A percentile compares a stretch with the other conserved stretches of the same genome.
Evolutionary conservation across 2,329 filamentous ascomycete genomes (phyloP).

Genomic region (Scedosporium minutisporum): DNA sequence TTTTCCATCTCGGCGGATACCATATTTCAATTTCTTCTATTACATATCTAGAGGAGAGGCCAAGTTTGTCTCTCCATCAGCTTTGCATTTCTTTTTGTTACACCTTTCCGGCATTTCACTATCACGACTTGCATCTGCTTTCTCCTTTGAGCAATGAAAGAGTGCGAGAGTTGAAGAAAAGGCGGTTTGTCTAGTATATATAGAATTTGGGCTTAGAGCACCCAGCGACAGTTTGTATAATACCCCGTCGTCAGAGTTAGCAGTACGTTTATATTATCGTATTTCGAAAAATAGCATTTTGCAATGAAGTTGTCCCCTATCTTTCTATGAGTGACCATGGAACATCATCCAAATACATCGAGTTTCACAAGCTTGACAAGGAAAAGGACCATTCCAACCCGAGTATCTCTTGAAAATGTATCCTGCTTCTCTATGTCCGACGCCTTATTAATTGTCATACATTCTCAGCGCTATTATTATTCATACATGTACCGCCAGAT

Average conservation of each 20-base stretch:
- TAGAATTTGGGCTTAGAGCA: neutral
- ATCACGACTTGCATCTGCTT: no score
- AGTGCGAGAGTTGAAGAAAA: neutral
- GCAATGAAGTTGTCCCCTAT: no score
- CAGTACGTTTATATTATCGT: neutral
- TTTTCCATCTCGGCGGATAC: neutral
- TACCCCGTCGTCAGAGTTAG: neutral
- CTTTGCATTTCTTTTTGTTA: neutral
- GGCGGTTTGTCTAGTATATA: neutral
- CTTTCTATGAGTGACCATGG: no score
- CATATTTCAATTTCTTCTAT: neutral
- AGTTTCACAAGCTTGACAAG: no score
- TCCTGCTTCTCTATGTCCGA: no score
- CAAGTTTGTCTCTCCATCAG: neutral
- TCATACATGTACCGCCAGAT: no score
- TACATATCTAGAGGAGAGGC: neutral
- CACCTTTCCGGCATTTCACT: no score
- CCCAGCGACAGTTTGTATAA: slow-evolving; percentile 1
- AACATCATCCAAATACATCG: no score
- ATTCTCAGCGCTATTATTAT: no score
- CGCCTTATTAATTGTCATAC: no score
- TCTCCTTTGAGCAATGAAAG: neutral
- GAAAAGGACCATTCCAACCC: no score
- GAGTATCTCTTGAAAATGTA: no score
- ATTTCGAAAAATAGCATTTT: neutral